Percentiles rank a stretch among this genome's conserved stretches.
Conservation (phyloP, 2,329 filamentous ascomycete genomes). For the Trichoderma arundinaceum region DNA sequence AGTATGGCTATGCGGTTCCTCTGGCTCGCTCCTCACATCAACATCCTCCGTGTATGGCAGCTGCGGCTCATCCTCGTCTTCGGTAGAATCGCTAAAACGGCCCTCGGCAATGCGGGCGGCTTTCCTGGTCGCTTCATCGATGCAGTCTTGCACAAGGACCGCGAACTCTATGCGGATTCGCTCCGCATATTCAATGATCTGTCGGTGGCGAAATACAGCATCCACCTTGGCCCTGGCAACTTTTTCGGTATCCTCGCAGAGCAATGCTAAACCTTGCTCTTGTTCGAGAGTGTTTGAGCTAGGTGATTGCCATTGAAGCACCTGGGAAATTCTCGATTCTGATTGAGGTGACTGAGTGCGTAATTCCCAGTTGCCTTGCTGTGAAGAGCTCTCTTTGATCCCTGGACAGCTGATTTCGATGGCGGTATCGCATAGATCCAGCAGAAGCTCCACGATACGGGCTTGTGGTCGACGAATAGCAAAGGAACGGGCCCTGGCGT, state of each 20-base stretch:
- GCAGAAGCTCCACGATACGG: constrained; percentile 89
- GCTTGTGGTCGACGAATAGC: constrained; percentile 87
- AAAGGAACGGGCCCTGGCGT: constrained; percentile 83
- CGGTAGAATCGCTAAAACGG: constrained; percentile 77
- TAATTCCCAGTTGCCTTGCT: constrained; percentile 71
- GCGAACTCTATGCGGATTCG: constrained; percentile 94
- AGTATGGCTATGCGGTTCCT: constrained; percentile 31
- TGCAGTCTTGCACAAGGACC: constrained; percentile 91
- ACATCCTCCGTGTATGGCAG: constrained; percentile 33
- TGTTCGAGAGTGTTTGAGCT: constrained; percentile 90
- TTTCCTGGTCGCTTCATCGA: constrained; percentile 88
- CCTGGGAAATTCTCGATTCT: constrained; percentile 91
- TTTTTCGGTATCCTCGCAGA: constrained; percentile 90
- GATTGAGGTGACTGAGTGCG: constrained; percentile 95
- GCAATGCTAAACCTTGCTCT: constrained; percentile 82
- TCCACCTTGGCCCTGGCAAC: constrained; percentile 89
- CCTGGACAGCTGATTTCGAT: constrained; percentile 93
- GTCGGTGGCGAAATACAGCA: constrained; percentile 86
- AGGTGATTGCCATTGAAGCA: constrained; percentile 95
- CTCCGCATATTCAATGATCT: constrained; percentile 94
- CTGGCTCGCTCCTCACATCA: constrained; percentile 48
- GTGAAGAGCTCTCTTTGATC: constrained; percentile 79
- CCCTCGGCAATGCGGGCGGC: constrained; percentile 87
- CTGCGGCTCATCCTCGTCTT: constrained; percentile 54
- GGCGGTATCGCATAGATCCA: constrained; percentile 94